Conservation (phyloP, 2,329 filamentous ascomycete genomes). For the Penicillium rolfsii region DNA sequence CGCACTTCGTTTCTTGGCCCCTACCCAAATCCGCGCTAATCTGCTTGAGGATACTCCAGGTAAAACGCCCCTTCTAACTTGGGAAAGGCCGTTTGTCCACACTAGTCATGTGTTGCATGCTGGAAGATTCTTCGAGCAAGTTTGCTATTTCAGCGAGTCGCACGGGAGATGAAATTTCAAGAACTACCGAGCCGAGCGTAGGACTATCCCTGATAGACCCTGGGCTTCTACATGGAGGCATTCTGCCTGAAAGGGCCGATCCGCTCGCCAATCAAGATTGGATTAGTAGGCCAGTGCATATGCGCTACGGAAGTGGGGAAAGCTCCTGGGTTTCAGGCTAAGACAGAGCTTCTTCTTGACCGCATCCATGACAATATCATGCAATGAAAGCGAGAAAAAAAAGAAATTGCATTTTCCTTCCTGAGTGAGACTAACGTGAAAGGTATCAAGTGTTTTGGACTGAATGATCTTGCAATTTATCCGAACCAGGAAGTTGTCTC, state of each 20-base stretch:
- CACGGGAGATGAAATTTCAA: background rate
- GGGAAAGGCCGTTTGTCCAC: too few relatives aligned
- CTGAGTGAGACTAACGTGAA: too few relatives aligned
- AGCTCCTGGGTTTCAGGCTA: background rate
- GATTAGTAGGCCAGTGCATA: background rate
- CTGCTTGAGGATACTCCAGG: background rate
- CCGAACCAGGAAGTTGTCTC: too few relatives aligned
- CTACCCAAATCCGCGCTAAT: background rate
- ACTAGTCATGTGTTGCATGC: too few relatives aligned
- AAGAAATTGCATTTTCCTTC: too few relatives aligned
- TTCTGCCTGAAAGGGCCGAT: conserved; percentile 1
- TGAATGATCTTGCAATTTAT: too few relatives aligned
- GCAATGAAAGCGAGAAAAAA: too few relatives aligned
- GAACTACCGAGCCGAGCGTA: background rate
- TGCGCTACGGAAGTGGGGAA: background rate
- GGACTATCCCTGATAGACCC: background rate
- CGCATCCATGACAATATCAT: too few relatives aligned
- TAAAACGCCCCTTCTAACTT: background rate
- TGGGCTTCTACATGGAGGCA: background rate
- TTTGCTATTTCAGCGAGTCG: background rate
- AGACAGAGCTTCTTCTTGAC: background rate
- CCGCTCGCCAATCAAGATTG: background rate
- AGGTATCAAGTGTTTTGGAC: too few relatives aligned
- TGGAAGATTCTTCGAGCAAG: too few relatives aligned
- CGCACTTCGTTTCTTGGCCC: background rate